Base-by-base conservation (phyloP, 2,329 filamentous ascomycete species). In the Pestalotiopsis sp. region DNA sequence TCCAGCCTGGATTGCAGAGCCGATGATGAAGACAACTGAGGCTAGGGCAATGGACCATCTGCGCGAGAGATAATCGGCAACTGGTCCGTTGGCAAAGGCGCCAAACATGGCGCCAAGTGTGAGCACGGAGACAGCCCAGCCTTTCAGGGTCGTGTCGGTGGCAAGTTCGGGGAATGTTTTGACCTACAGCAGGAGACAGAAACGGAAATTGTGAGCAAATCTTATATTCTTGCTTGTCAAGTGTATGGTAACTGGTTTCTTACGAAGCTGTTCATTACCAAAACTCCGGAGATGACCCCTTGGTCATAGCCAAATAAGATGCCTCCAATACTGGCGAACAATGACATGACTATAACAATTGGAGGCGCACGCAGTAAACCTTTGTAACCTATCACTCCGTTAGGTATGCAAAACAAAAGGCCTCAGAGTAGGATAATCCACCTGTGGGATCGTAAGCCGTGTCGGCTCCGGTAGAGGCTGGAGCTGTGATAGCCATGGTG, bases 71-170 rank as follows among this genome's bases (percentile, higher is more conserved):
- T 71, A 73, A 68, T 82, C 80, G 31, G 80, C 80, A 31, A 82
- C 25, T 27, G 82, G 78, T 1, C 82, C 81, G 66, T 82, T 82
- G 69, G 79, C 65, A 31, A 87, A 76, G 1, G 85, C 85, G 2
- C 85, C 85, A 63, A 85, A 74, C 83, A 83, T 86, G 4, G 84
- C 85, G 63, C 82, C 76, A 0, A 87, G 76, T 11, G 85, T 74
- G 4, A 87, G 75, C 2, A 81, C 84, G 5, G 85, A 85, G 2
- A 86, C 83, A 66, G 87, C 85, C 84, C 85, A 87, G 40, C 84
- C 85, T 69, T 86, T 85, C 75, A 85, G 85, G 12, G 80, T 73
- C 68, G 79, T 82, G 68, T 86, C 83, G 0, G 78, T 68, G 63
- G 80, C 83, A 17, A 85, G 78, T 7, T 77, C 73, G 9, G 76